These are phyloP conservation scores for Globisporangium recalcitrans DNA, from an alignment of 352 stramenopile species.

Conservation along the genomic window DNA sequence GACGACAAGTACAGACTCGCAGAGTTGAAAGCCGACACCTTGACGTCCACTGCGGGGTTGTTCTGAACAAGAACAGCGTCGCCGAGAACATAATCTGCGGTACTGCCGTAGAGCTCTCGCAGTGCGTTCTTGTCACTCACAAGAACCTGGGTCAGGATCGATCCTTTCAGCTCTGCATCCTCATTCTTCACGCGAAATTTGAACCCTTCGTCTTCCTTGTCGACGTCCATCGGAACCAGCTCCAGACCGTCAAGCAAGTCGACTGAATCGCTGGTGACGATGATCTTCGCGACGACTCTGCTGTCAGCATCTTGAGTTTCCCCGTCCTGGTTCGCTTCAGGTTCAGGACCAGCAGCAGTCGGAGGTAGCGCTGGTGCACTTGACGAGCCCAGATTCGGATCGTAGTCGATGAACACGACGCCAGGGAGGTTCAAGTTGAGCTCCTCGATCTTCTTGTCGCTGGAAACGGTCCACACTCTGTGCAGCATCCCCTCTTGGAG, in stretches of 20 bases:
- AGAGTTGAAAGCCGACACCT: background rate
- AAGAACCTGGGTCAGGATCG: background rate
- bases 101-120: background rate
- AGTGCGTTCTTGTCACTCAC: background rate
- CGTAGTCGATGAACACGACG: constrained; percentile 2
- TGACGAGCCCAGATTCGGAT: background rate
- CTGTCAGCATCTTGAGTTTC: background rate
- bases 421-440: constrained; percentile 1
- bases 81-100: background rate
- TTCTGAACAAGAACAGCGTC: background rate
- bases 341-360: background rate
- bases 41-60: background rate
- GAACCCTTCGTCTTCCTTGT: background rate
- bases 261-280: background rate
- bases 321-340: background rate
- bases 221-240: background rate
- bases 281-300: background rate
- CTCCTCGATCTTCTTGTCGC: background rate
- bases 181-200: background rate
- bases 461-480: background rate
- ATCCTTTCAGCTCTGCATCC: background rate
- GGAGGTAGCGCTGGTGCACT: background rate
- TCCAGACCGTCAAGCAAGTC: background rate
- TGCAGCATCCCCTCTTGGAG: background rate
- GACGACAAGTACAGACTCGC: background rate